Conservation (phyloP, 108 stramenopile species). For the Cyclotella choctawhatcheeana region DNA sequence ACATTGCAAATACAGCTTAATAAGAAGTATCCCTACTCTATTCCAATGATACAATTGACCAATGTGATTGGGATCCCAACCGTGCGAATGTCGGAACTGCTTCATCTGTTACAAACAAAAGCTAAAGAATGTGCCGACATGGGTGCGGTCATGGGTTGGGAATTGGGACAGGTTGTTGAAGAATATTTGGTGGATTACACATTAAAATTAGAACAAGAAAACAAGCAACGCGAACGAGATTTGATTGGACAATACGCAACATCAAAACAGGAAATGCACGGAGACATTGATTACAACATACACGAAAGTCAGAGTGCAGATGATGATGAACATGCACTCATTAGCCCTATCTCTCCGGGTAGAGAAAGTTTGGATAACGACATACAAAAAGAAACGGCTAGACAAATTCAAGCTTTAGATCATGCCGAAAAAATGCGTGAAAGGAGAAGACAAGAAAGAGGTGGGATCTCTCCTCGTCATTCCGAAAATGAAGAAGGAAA, state of each 20-base stretch:
- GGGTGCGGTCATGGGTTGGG: constrained; percentile 76
- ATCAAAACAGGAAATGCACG: neutral
- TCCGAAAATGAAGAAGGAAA: constrained; percentile 51
- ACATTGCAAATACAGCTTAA: constrained; percentile 57
- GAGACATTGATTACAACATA: constrained; percentile 9
- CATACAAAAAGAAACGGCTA: constrained; percentile 51
- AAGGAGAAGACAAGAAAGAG: constrained; percentile 12
- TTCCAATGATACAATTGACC: constrained; percentile 57
- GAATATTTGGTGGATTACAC: constrained; percentile 64
- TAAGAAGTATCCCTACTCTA: constrained; percentile 74
- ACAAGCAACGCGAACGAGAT: constrained; percentile 34
- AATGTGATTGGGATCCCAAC: constrained; percentile 51
- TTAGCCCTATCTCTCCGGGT: neutral
- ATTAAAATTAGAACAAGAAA: constrained; percentile 38
- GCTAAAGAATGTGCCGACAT: constrained; percentile 59
- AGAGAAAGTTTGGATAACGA: constrained; percentile 32
- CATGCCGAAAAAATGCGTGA: constrained; percentile 36
- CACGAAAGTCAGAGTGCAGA: constrained; percentile 13
- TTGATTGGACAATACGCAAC: constrained; percentile 13
- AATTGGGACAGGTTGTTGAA: constrained; percentile 77
- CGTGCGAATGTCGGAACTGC: constrained; percentile 46
- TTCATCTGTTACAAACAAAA: constrained; percentile 41
- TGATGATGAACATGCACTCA: neutral
- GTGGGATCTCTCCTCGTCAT: neutral
- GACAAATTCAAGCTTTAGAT: constrained; percentile 56